Conservation (phyloP, 2,329 filamentous ascomycete species). For the Penicillium sp. region DNA sequence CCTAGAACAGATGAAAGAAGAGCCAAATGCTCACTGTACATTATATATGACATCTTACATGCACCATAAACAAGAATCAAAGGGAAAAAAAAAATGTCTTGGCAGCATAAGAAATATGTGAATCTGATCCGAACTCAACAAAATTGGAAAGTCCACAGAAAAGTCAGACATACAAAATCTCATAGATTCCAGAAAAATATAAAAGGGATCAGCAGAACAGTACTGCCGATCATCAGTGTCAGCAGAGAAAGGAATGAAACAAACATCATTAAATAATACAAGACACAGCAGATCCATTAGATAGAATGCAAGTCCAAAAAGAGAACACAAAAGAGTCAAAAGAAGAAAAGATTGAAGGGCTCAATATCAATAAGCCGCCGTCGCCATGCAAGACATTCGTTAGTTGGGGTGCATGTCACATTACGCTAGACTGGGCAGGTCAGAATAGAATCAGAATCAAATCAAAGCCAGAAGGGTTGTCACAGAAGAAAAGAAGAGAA, state of each 20-base stretch:
- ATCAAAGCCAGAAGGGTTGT: neutral
- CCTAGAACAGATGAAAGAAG: neutral
- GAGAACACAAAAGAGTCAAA: neutral
- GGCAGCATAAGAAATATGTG: neutral
- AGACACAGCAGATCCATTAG: neutral
- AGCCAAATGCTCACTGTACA: conserved; percentile 9
- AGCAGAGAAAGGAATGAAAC: conserved; percentile 4
- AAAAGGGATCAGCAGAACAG: neutral
- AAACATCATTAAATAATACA: conserved; percentile 15
- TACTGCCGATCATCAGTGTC: neutral
- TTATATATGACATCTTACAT: conserved; percentile 15
- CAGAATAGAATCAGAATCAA: neutral
- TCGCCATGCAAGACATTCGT: conserved; percentile 12
- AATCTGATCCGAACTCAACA: neutral
- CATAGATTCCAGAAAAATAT: neutral
- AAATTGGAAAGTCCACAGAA: neutral
- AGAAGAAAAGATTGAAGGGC: neutral
- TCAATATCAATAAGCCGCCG: conserved; percentile 1
- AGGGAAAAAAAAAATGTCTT: neutral
- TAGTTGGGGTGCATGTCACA: conserved; percentile 15
- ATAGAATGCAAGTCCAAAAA: neutral
- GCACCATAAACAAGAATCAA: neutral
- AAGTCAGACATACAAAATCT: neutral
- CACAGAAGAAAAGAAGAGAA: neutral
- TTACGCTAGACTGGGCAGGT: conserved; percentile 7